phyloP scores from a whole-genome alignment of 2,329 filamentous ascomycete genomes.

The Pleomassaria siparia region DNA sequence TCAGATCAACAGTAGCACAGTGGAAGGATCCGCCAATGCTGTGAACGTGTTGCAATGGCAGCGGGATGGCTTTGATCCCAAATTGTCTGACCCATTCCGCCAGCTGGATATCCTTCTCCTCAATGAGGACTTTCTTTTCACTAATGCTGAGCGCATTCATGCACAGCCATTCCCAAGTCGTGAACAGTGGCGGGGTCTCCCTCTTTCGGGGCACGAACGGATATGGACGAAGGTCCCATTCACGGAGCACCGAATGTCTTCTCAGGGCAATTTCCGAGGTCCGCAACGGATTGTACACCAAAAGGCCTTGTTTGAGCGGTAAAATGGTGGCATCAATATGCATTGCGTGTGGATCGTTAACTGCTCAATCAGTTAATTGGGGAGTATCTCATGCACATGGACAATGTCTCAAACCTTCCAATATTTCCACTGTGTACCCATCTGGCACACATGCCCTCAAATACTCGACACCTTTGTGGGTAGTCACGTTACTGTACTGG shows the following conservation, averaged over 20 bases:
- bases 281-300: constrained; percentile 29
- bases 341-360: constrained; percentile 31
- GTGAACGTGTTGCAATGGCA: constrained; percentile 36
- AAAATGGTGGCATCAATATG: constrained; percentile 38
- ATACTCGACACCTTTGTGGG: constrained; percentile 35
- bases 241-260: constrained; percentile 21
- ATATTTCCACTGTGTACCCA: constrained; percentile 33
- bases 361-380: background rate
- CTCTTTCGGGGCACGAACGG: constrained; percentile 18
- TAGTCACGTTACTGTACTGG: constrained; percentile 39
- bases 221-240: constrained; percentile 32
- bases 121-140: constrained; percentile 17
- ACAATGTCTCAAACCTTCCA: constrained; percentile 8
- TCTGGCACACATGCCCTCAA: constrained; percentile 21
- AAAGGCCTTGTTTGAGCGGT: constrained; percentile 27
- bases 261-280: constrained; percentile 24
- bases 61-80: constrained; percentile 21
- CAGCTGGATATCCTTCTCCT: constrained; percentile 13
- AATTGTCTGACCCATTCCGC: constrained; percentile 10
- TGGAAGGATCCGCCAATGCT: constrained; percentile 39
- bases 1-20: constrained; percentile 24
- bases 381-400: background rate
- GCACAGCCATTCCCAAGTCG: constrained; percentile 29
- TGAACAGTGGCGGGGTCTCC: constrained; percentile 25
- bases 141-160: constrained; percentile 30